These are phyloP conservation scores for Xylariaceae sp. DNA, from an alignment of 2,329 filamentous ascomycete species.

Conservation along the genomic window DNA sequence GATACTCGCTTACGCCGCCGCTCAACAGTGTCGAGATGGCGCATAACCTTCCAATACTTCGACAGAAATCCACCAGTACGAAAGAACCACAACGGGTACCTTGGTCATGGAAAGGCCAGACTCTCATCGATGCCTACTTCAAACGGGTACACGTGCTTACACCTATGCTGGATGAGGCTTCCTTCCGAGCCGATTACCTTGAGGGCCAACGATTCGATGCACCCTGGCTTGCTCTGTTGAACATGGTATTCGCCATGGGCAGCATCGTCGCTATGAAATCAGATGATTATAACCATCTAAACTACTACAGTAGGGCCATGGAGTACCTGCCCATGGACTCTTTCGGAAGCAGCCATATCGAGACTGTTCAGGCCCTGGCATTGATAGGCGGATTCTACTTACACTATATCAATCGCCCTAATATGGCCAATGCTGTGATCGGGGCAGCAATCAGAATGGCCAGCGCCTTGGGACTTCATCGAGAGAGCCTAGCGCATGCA, in stretches of 20 bases:
- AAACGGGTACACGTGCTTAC: constrained; percentile 68
- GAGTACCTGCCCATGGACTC: constrained; percentile 63
- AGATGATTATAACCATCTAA: constrained; percentile 63
- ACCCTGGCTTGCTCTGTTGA: constrained; percentile 68
- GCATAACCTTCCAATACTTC: constrained; percentile 42
- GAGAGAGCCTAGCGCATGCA: constrained; percentile 50
- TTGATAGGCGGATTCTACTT: constrained; percentile 73
- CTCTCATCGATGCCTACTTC: constrained; percentile 72
- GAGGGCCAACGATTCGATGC: constrained; percentile 60
- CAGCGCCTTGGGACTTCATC: constrained; percentile 67
- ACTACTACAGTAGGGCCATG: constrained; percentile 66
- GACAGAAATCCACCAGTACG: constrained; percentile 39
- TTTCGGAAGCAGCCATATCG: constrained; percentile 67
- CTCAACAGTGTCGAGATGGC: constrained; percentile 45
- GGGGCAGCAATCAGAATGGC: constrained; percentile 71
- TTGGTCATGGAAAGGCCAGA: constrained; percentile 63
- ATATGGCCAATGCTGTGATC: constrained; percentile 70
- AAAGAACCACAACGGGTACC: constrained; percentile 49
- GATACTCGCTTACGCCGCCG: constrained; percentile 42
- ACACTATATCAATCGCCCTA: constrained; percentile 73
- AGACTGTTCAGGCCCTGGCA: constrained; percentile 67
- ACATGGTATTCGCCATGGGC: constrained; percentile 74
- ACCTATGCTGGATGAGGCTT: constrained; percentile 69
- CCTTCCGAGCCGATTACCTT: constrained; percentile 63
- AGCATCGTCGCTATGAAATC: constrained; percentile 64